Base-by-base conservation (phyloP, 768 basidiomycete genomes). In the Austroboletus festivus region DNA sequence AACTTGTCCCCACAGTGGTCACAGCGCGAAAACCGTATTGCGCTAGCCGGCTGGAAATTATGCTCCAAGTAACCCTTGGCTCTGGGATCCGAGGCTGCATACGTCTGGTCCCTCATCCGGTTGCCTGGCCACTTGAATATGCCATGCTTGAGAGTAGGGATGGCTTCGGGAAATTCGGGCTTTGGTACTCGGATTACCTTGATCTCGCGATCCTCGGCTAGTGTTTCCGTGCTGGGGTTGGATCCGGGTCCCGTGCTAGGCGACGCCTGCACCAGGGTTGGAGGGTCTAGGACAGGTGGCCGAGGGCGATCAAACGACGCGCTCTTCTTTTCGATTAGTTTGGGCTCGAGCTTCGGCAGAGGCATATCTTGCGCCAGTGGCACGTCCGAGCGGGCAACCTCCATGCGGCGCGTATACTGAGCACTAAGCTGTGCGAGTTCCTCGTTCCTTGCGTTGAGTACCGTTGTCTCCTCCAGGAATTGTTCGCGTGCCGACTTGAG, bases 1-100 rank as follows among this genome's bases (percentile, higher is more conserved):
- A 98, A 84, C 74, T 98, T 99, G 63, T 98, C 96, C 28, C 85
- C 86, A 63, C 96, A 99, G 46, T 94, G 86, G 59, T 98, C 96
- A 63, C 96, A 99, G 35, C 90, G 80, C 23, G 90, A 85, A 49
- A 96, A 89, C 31, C 94, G 81, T 48, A 98, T 73, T 23, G 93
- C 81, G 58, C 85, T 95, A 54, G 90, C 73, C 54, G 89, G 92
- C 61, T 92, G 89, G 76, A 98, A 98, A 52, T 77, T 79, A 65
- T 99, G 96, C 48, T 89, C 85, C 30, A 76, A 55, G 59, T 63
- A 67, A 18, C 67, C 63, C 54, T 71, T 78, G 47, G 71, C 68
- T 50, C 60, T 73, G 48, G 67, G 64, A 43, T 67, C 68, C 23
- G 71, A 73, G 0, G 67, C 54, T 33, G 56, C 52, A 31, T 64